Evolutionary conservation across 768 basidiomycete species (phyloP).

Genomic region (Termitomyces titanicus): DNA sequence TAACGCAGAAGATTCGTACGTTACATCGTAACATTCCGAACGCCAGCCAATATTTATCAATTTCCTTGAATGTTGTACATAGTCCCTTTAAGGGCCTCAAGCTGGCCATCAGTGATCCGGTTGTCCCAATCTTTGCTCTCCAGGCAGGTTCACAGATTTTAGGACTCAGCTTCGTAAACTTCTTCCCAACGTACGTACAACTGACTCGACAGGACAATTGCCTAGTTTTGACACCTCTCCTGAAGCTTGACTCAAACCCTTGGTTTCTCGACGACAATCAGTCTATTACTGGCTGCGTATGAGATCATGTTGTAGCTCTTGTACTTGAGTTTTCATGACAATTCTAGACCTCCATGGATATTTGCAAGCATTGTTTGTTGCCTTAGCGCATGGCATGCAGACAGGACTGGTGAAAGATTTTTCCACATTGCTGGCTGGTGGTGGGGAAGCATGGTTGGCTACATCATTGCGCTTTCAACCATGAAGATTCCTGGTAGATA

Average conservation of each 20-base stretch:
- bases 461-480: conserved; percentile 54
- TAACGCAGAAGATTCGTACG: conserved; percentile 51
- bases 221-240: background rate
- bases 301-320: conserved; percentile 9
- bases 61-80: background rate
- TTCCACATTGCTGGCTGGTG: conserved; percentile 54
- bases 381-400: conserved; percentile 54
- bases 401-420: conserved; percentile 60
- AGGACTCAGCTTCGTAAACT: conserved; percentile 56
- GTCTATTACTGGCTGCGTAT: conserved; percentile 56
- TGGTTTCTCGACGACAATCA: conserved; percentile 55
- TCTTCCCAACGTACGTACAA: conserved; percentile 45
- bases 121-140: conserved; percentile 50
- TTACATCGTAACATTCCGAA: conserved; percentile 1
- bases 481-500: conserved; percentile 50
- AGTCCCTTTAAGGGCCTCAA: conserved; percentile 49
- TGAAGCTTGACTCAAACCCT: conserved; percentile 52
- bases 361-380: conserved; percentile 44
- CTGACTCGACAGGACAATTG: background rate
- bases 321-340: too few relatives aligned
- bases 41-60: background rate
- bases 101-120: conserved; percentile 52
- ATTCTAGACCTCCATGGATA: conserved; percentile 57
- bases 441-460: conserved; percentile 58
- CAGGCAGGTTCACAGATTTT: conserved; percentile 46